Conservation (phyloP, 1,284 basidiomycete species). For the Schizopora paradoxa region DNA sequence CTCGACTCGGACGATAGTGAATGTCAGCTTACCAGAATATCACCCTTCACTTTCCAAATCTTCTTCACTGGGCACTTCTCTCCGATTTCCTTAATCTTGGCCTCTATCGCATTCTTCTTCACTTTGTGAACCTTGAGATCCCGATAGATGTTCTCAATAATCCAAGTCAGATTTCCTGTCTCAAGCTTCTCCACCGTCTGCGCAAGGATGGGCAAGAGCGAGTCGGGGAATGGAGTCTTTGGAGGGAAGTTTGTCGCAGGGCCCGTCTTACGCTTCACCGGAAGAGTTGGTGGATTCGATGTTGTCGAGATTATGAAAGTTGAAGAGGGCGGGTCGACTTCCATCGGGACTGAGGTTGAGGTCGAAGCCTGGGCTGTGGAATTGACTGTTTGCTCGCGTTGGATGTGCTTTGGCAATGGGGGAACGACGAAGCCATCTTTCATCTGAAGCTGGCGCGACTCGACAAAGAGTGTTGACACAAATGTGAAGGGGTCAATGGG, state of each 20-base stretch:
- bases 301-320: slow-evolving; percentile 12
- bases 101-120: slow-evolving; percentile 78
- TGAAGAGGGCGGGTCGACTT: neutral
- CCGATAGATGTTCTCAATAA: slow-evolving; percentile 68
- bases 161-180: slow-evolving; percentile 54
- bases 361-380: slow-evolving; percentile 6
- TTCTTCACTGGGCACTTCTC: slow-evolving; percentile 67
- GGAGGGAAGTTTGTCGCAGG: slow-evolving; percentile 31
- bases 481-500: slow-evolving; percentile 77
- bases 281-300: slow-evolving; percentile 13
- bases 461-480: slow-evolving; percentile 44
- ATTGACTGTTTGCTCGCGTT: slow-evolving; percentile 7
- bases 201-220: slow-evolving; percentile 52
- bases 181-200: slow-evolving; percentile 50
- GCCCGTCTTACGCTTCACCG: slow-evolving; percentile 34
- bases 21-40: slow-evolving; percentile 28
- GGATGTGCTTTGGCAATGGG: slow-evolving; percentile 31
- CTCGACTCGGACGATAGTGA: neutral
- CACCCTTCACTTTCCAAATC: slow-evolving; percentile 60
- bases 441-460: slow-evolving; percentile 19
- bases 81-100: slow-evolving; percentile 67
- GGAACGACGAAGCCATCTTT: slow-evolving; percentile 33
- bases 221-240: slow-evolving; percentile 64
- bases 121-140: slow-evolving; percentile 61
- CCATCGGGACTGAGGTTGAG: neutral